phyloP scores from a whole-genome alignment of 176 grass and related monocot genomes.

The Melocanna baccifera region DNA sequence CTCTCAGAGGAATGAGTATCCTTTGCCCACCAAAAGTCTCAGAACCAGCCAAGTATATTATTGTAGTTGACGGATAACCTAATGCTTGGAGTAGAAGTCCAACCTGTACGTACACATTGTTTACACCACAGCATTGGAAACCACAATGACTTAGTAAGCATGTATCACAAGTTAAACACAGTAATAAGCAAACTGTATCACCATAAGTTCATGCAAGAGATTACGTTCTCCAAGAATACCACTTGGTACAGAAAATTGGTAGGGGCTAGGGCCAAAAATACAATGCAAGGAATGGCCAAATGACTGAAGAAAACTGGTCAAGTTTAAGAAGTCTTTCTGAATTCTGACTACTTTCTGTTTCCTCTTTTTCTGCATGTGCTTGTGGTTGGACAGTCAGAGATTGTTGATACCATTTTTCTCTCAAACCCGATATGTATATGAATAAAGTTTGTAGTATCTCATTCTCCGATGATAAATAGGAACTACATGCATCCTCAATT shows the following conservation, averaged over 20 bases:
- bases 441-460: not conserved
- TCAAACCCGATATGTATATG: not conserved
- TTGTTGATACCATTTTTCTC: not conserved
- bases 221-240: not conserved
- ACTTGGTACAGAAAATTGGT: conserved; percentile 14
- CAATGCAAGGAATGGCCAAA: not conserved
- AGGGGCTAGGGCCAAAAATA: not conserved
- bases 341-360: not conserved
- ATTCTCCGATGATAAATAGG: not conserved
- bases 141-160: conserved; percentile 22
- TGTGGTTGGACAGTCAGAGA: not conserved
- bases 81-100: conserved; percentile 88
- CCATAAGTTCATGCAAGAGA: conserved; percentile 14
- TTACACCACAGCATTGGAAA: conserved; percentile 30
- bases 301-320: not conserved
- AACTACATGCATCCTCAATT: not conserved
- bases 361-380: not conserved
- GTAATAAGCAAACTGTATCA: not conserved
- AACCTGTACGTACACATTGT: conserved; percentile 49
- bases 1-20: conserved; percentile 78
- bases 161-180: conserved; percentile 6
- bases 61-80: conserved; percentile 85
- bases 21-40: conserved; percentile 95
- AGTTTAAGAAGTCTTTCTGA: not conserved
- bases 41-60: conserved; percentile 93